A percentile compares a stretch with the other conserved stretches of the same genome.
These are phyloP conservation scores for Eimeria necatrix DNA, from an alignment of 169 alveolate genomes.

Conservation along the genomic window DNA sequence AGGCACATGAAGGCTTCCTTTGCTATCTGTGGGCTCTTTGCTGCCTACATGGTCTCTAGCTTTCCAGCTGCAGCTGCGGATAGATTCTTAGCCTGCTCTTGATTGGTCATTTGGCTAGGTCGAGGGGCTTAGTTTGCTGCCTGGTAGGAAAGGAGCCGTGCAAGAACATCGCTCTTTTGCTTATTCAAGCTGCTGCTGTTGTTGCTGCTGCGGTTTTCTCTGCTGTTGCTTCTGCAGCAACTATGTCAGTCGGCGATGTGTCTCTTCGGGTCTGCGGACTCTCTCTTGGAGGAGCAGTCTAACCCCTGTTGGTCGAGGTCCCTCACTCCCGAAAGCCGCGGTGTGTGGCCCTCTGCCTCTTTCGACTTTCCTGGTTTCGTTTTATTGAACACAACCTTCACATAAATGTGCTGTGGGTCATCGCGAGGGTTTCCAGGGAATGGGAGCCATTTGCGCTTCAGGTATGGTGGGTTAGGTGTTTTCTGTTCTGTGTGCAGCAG, in stretches of 20 bases:
- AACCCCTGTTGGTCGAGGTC: background rate
- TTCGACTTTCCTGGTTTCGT: background rate
- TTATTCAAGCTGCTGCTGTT: background rate
- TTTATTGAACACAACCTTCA: too few relatives aligned
- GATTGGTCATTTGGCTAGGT: background rate
- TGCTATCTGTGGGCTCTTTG: background rate
- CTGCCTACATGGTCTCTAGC: background rate
- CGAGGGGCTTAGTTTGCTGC: background rate
- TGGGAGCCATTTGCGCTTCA: too few relatives aligned
- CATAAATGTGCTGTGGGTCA: too few relatives aligned
- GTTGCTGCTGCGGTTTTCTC: background rate
- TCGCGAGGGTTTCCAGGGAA: too few relatives aligned
- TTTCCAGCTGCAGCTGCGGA: background rate
- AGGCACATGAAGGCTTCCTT: too few relatives aligned
- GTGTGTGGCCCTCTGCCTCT: background rate
- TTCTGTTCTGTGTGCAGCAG: background rate
- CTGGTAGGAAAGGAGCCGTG: background rate
- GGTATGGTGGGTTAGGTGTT: too few relatives aligned
- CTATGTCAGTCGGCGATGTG: background rate
- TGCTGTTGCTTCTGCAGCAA: background rate
- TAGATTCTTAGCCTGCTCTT: background rate
- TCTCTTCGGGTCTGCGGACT: background rate
- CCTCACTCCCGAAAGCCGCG: background rate
- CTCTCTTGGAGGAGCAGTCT: background rate
- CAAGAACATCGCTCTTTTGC: background rate